Evolutionary conservation across 2,329 filamentous ascomycete species (phyloP), one percentile per base, ranked within the genome.

Genomic region (Aspergillus glaucus): DNA sequence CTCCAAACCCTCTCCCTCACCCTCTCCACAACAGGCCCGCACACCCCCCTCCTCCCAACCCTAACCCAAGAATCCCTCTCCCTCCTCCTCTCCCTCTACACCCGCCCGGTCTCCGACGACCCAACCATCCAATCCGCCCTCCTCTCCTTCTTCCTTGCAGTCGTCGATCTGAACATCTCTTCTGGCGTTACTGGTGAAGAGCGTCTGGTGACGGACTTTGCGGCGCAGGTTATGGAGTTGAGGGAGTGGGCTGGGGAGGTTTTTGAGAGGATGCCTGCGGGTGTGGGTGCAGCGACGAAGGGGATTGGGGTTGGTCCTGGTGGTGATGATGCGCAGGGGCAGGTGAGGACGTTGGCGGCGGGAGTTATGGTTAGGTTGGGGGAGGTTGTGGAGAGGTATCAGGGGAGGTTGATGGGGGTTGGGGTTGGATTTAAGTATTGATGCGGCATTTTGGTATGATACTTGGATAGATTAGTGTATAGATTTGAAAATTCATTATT

Each of bases 51-150:
- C 1, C 78, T 97, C 0, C 82, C 86, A 1, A 82, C 88, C 48
- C 84, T 96, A 75, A 96, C 90, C 1, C 75, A 82, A 8, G 89
- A 96, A 68, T 80, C 94, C 15, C 91, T 91, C 81, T 80, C 86
- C 42, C 71, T 98, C n/a, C 73, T 97, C 2, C 80, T 96, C 58
- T 75, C 79, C 2, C 75, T 95, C 2, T 79, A 81, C 75, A 40
- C 67, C 41, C 58, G 57, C 19, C 62, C 72, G 3, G 75, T 77
- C 36, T 75, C 77, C 24, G 79, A 79, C 1, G 86, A 93, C 54
- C 68, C 85, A 1, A 71, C 75, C 0, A 79, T 95, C 1, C 76
- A 88, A 17, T 82, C 86, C 43, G 86, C 88, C 0, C 75, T 95
- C 49, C 72, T 97, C 1, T 87, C 95, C 50, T 82, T 85, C 1